Evolutionary conservation across 495 filamentous ascomycete genomes (phyloP), one percentile per base, ranked within the genome.

Genomic region (Bryoglossum gracile): DNA sequence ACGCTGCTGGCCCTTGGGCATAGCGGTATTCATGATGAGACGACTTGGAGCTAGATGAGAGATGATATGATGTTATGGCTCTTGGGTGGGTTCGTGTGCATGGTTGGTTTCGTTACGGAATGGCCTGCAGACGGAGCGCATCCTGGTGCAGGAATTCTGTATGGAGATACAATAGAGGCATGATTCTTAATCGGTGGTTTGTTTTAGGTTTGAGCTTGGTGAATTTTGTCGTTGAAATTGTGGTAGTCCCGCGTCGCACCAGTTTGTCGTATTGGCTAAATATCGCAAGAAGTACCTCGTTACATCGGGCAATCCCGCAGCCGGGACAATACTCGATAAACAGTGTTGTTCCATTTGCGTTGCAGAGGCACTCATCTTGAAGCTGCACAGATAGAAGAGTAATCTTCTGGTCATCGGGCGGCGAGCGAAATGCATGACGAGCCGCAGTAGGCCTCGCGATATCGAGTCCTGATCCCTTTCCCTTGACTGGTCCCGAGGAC

Each of bases 61-160:
- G 6, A 32, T 6, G 33, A 47, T 17, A 50, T 43, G 47, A 36
- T 35, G n/a, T 43, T 42, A 50, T 36, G 47, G 23, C 10, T 18
- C 26, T 13, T 14, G n/a, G 23, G 37, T n/a, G 10, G 21, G 11
- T 17, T 40, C 37, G 28, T 18, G 34, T 39, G 25, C 23, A 32
- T 34, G 42, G 14, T 18, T 16, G 19, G 36, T 32, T 11, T 14
- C 9, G 10, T 13, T n/a, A 1, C 10, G 18, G n/a, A n/a, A n/a
- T n/a, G n/a, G n/a, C n/a, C 19, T 6, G n/a, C 10, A 24, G 25
- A 23, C 8, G 16, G 5, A 10, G 19, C 10, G 22, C 18, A 32
- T 43, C 22, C 17, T 28, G 28, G 28, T 24, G 26, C n/a, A 50
- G 39, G 35, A 21, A 34, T 50, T 43, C 47, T 50, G 47, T 50